Evolutionary conservation across 176 grass and related monocot genomes (phyloP).

Genomic region (Cenchrus purpureus): DNA sequence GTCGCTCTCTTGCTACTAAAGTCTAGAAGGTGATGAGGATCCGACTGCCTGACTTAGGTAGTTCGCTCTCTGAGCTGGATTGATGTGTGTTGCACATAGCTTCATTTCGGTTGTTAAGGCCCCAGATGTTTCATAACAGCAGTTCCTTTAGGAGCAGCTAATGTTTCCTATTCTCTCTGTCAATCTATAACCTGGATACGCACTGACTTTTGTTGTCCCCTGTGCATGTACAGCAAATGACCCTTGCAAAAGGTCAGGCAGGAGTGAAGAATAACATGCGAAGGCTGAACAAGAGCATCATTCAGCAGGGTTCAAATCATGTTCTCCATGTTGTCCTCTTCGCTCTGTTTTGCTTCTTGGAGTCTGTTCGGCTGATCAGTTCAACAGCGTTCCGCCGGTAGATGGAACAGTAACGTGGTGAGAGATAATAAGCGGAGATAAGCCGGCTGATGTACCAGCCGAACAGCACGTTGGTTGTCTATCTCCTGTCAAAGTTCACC

Average conservation of each 20-base stretch:
- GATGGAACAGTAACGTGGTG: no score
- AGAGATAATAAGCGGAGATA: no score
- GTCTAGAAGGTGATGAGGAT: no score
- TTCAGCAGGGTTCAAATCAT: slow-evolving; percentile 81
- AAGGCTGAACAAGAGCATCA: slow-evolving; percentile 79
- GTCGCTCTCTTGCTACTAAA: no score
- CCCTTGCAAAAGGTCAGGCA: slow-evolving; percentile 69
- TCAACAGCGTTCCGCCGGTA: no score
- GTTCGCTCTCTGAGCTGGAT: neutral
- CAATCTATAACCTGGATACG: neutral
- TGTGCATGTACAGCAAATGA: slow-evolving; percentile 72
- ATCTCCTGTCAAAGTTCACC: slow-evolving; percentile 73
- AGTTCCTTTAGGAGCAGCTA: neutral
- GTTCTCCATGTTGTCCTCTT: slow-evolving; percentile 75
- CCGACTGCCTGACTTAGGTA: no score
- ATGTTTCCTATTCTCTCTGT: neutral
- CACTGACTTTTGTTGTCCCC: slow-evolving; percentile 12
- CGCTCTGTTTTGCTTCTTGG: slow-evolving; percentile 77
- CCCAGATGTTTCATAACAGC: neutral
- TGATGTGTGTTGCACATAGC: neutral
- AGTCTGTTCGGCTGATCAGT: no score
- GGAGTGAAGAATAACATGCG: slow-evolving; percentile 85
- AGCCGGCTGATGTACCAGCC: no score
- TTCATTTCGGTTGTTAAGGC: neutral
- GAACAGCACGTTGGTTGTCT: no score